Conservation (phyloP, 257 asterid species). For the Nicotiana paniculata region DNA sequence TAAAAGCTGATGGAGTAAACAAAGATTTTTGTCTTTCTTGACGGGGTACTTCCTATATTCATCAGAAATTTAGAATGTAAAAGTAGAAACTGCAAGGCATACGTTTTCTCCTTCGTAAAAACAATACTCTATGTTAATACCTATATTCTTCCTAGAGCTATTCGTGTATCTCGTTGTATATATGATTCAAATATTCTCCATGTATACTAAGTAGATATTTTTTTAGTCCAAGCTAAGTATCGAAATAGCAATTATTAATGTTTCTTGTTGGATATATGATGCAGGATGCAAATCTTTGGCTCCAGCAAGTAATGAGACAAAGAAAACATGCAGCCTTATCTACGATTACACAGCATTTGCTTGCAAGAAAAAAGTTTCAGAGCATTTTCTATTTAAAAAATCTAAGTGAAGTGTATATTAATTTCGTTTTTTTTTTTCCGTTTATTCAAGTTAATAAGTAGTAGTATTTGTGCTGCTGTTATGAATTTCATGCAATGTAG, state of each 20-base stretch:
- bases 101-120: not conserved
- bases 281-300: conserved; percentile 1
- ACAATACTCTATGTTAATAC: too few relatives aligned
- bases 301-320: not conserved
- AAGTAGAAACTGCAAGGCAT: too few relatives aligned
- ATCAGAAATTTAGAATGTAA: too few relatives aligned
- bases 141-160: not conserved
- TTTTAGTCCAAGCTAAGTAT: not conserved
- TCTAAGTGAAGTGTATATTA: not conserved
- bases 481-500: not conserved
- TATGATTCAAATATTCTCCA: not conserved
- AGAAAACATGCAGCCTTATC: not conserved
- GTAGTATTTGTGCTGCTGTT: not conserved
- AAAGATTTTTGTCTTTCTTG: too few relatives aligned
- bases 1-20: too few relatives aligned
- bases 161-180: not conserved
- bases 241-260: not conserved
- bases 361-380: not conserved
- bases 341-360: not conserved
- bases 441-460: not conserved
- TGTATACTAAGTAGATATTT: too few relatives aligned
- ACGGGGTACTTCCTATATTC: too few relatives aligned
- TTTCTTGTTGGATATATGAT: not conserved
- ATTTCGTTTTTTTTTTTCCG: not conserved
- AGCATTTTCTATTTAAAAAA: not conserved